Base-by-base conservation (phyloP, 495 filamentous ascomycete species). In the Lepraria neglecta region DNA sequence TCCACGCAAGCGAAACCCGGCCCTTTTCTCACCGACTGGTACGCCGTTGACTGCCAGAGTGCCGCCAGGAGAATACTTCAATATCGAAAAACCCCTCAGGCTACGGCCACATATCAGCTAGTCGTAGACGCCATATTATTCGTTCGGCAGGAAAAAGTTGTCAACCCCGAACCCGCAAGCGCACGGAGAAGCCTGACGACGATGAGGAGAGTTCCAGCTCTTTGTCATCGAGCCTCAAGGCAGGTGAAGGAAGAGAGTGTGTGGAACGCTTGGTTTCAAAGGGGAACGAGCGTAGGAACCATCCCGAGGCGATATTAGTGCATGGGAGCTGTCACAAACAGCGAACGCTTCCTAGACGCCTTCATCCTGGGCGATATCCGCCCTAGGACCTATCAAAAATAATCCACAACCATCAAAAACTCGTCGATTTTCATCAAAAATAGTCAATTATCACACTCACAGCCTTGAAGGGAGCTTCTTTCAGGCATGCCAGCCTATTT, bases 181-280 rank as follows among this genome's bases (percentile, higher is more conserved):
- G n/a, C n/a, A n/a, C n/a, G n/a, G n/a, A n/a, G n/a, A n/a, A n/a
- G n/a, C n/a, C n/a, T n/a, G n/a, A n/a, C n/a, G n/a, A n/a, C n/a
- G n/a, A n/a, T 6, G 27, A 28, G 11, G 27, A 19, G 4, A 75
- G 79, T 10, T 65, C 70, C 55, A 30, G 55, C 12, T 38, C 56
- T 66, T 10, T 58, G 44, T 28, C 47, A 15, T 69, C 15, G 65
- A 74, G 28, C 54, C 72, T 1, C 15, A 28, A 38, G 30, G 65
- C 64, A 35, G 31, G 53, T 3, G 51, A 46, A 6, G 56, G 59
- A 21, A 65, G 71, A 35, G 76, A 78, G 7, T 19, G 73, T 15
- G 65, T 77, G 35, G 76, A 76, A 31, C 72, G 69, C 42, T 60
- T 77, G 47, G 70, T 77, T 46, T 67, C 68, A 19, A 71, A 66